Percentiles rank a stretch among this genome's conserved stretches.
Evolutionary conservation across 768 basidiomycete species (phyloP).

Genomic region (Termitomyces sp.): DNA sequence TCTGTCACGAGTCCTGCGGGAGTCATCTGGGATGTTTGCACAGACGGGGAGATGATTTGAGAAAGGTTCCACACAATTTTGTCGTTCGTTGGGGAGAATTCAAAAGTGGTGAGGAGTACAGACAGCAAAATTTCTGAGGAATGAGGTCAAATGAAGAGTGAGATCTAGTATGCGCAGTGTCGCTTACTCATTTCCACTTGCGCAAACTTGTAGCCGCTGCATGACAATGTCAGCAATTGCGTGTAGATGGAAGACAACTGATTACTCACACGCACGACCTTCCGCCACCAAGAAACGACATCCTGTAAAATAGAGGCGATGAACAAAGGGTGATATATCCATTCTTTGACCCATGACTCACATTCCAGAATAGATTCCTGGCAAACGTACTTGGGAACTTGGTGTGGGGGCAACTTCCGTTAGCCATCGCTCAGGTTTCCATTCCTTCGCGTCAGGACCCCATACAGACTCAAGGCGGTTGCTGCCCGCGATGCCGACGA

Average conservation of each 20-base stretch:
- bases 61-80: conserved; percentile 42
- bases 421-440: conserved; percentile 53
- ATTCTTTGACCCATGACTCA: conserved; percentile 21
- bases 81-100: conserved; percentile 28
- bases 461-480: conserved; percentile 46
- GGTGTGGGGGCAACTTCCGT: conserved; percentile 9
- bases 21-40: conserved; percentile 14
- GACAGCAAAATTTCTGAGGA: conserved; percentile 34
- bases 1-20: conserved; percentile 13
- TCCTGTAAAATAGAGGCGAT: conserved; percentile 23
- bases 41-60: conserved; percentile 42
- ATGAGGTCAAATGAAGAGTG: not conserved
- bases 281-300: conserved; percentile 52
- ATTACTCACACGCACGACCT: conserved; percentile 46
- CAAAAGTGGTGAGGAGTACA: conserved; percentile 29
- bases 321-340: not conserved
- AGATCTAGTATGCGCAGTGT: not conserved
- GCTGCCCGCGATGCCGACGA: conserved; percentile 40
- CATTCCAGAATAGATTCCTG: conserved; percentile 48
- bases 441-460: conserved; percentile 43
- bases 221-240: not conserved
- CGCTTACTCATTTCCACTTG: conserved; percentile 51
- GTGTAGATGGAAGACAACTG: not conserved
- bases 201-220: conserved; percentile 49
- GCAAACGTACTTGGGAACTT: conserved; percentile 25